Evolutionary conservation across 1,284 basidiomycete genomes (phyloP).

Genomic region (Lentinus polychrous): DNA sequence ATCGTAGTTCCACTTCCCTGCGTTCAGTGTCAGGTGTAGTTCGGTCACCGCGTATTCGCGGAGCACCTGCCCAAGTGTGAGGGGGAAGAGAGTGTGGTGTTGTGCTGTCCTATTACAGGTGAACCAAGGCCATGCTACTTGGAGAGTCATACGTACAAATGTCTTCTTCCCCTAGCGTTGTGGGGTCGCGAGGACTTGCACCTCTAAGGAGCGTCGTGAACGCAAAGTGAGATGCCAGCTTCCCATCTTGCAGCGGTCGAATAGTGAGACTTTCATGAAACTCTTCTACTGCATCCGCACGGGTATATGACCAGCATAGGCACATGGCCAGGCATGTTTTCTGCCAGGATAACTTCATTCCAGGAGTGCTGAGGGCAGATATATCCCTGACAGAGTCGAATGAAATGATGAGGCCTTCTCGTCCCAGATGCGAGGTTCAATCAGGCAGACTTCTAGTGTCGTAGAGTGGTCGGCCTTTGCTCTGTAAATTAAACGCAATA

Average conservation of each 20-base stretch:
- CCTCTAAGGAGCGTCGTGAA: slow-evolving; percentile 66
- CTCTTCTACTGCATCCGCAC: slow-evolving; percentile 26
- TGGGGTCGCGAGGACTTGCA: slow-evolving; percentile 46
- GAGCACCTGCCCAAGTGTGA: slow-evolving; percentile 81
- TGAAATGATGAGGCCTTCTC: too few species aligned
- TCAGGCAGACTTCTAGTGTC: too few species aligned
- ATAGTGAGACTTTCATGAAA: slow-evolving; percentile 72
- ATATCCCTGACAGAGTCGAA: too few species aligned
- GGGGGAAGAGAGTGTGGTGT: slow-evolving; percentile 81
- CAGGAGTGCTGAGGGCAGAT: too few species aligned
- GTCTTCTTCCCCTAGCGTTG: slow-evolving; percentile 42
- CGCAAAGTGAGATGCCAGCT: slow-evolving; percentile 77
- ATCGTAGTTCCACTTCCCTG: slow-evolving; percentile 87
- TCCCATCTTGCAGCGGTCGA: slow-evolving; percentile 77
- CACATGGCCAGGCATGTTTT: too few species aligned
- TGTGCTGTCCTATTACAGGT: slow-evolving; percentile 39
- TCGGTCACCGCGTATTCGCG: slow-evolving; percentile 81
- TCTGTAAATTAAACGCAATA: too few species aligned
- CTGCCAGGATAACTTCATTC: too few species aligned
- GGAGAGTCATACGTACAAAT: slow-evolving; percentile 33
- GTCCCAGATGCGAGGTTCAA: too few species aligned
- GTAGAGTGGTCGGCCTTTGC: too few species aligned
- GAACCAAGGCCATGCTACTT: not conserved
- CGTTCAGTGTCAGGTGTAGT: slow-evolving; percentile 81
- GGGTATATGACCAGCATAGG: too few species aligned